Conservation (phyloP, 345 rosid genomes). For the Populus euphratica region DNA sequence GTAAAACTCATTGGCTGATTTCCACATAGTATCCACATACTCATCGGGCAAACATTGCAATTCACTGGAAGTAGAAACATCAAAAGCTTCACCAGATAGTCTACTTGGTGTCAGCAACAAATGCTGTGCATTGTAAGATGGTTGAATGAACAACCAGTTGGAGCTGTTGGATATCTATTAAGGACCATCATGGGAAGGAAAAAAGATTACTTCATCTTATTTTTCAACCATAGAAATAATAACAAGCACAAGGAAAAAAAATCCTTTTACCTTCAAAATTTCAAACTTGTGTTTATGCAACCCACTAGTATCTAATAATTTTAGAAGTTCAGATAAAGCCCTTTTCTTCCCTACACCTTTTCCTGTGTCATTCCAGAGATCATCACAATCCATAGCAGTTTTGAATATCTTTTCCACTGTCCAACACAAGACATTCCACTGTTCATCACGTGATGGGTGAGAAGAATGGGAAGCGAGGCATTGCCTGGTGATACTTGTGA, state of each 20-base stretch:
- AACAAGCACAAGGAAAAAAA: conserved; percentile 5
- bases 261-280: conserved; percentile 50
- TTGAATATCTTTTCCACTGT: conserved; percentile 50
- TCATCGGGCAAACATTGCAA: conserved; percentile 26
- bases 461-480: conserved; percentile 22
- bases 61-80: conserved; percentile 25
- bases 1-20: conserved; percentile 57
- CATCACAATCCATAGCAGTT: conserved; percentile 45
- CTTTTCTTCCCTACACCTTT: conserved; percentile 60
- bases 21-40: conserved; percentile 51
- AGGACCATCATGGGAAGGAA: conserved; percentile 11
- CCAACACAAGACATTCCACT: conserved; percentile 51
- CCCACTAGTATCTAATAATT: conserved; percentile 68
- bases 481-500: conserved; percentile 14
- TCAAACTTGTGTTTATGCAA: conserved; percentile 71
- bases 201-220: not conserved
- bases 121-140: conserved; percentile 62
- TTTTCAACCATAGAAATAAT: not conserved
- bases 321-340: conserved; percentile 66
- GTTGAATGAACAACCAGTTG: conserved; percentile 61
- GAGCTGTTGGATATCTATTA: conserved; percentile 52
- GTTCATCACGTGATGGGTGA: conserved; percentile 36
- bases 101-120: conserved; percentile 44
- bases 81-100: conserved; percentile 24
- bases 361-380: conserved; percentile 60